Evolutionary conservation across 495 filamentous ascomycete genomes (phyloP).

Genomic region (Talaromyces wortmannii): DNA sequence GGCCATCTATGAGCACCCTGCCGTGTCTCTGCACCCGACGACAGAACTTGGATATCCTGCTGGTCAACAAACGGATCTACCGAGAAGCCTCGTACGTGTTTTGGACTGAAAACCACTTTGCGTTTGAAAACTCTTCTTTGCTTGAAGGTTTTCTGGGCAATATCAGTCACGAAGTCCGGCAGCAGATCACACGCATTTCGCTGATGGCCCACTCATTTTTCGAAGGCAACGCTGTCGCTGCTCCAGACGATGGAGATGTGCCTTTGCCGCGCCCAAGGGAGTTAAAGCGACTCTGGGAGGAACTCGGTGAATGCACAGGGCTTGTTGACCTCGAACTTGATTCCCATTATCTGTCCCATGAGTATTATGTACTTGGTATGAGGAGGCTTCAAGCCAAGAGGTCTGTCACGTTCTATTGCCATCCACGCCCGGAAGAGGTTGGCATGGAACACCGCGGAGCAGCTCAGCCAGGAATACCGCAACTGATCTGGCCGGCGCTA

Average conservation of each 20-base stretch:
- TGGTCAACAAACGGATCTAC: constrained; percentile 15
- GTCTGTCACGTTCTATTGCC: neutral
- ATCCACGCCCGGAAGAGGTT: neutral
- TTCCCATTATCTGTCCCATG: neutral
- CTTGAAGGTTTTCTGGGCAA: constrained; percentile 12
- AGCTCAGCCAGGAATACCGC: neutral
- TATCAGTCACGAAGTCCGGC: constrained; percentile 8
- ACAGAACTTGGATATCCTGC: constrained; percentile 10
- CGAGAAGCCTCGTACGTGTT: constrained; percentile 18
- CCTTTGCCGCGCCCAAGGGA: neutral
- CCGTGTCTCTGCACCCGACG: constrained; percentile 16
- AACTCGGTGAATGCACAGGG: neutral
- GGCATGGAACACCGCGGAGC: neutral
- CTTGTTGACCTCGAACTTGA: neutral
- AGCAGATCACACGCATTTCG: constrained; percentile 8
- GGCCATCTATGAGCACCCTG: constrained; percentile 1
- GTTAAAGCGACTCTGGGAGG: neutral
- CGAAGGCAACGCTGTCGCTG: neutral
- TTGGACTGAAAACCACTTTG: constrained; percentile 20
- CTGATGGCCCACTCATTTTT: neutral
- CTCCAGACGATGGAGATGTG: neutral
- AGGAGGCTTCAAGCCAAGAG: neutral
- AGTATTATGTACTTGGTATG: neutral
- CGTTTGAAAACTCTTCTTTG: constrained; percentile 12
- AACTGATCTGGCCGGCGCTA: neutral